Evolutionary conservation across 768 basidiomycete genomes (phyloP), one percentile per base, ranked within the genome.

Genomic region (Boletellus ananiceps): DNA sequence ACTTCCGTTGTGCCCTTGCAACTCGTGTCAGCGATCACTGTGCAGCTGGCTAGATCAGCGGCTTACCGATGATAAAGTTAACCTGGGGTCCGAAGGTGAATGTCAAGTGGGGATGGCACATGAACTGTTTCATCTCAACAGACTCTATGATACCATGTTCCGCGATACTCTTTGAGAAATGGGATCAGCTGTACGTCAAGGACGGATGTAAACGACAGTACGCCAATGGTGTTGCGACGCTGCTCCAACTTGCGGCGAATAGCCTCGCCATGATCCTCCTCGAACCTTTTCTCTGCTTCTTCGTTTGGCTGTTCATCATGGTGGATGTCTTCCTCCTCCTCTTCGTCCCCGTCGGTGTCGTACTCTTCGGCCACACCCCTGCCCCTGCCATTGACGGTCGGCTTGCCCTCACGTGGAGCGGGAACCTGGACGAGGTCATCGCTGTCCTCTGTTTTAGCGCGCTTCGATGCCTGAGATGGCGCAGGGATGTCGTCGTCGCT

Each of bases 21-120:
- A 33, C 29, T 25, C 27, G 21, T 9, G 14, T 65, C 46, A 53
- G 43, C 32, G 29, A 44, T 13, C 9, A 11, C 23, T 4, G 38
- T 8, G 15, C 27, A 34, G 39, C 39, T 37, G 11, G 25, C 40
- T 21, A 18, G 48, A 41, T 18, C 18, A 18, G 14, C 5, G 2
- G 59, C 79, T 35, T 57, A 84, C 92, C 93, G 34, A 95, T 95
- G 57, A 99, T 89, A 62, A 98, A 98, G 70, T 98, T 99, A 62
- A 99, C 89, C 66, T 94, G 91, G 8, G 88, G 86, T 0, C 93
- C 92, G 55, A 98, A 92, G 2, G 79, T 77, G 68, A 96, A 90
- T 1, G 77, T 83, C 39, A 93, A 74, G 67, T 77, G 84, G 64
- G 83, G 78, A 70, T 98, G 94, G 67, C 93, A 96, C 93, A 98